phyloP scores from a whole-genome alignment of 148 eudicot genomes.

The Chenopodium formosanum region DNA sequence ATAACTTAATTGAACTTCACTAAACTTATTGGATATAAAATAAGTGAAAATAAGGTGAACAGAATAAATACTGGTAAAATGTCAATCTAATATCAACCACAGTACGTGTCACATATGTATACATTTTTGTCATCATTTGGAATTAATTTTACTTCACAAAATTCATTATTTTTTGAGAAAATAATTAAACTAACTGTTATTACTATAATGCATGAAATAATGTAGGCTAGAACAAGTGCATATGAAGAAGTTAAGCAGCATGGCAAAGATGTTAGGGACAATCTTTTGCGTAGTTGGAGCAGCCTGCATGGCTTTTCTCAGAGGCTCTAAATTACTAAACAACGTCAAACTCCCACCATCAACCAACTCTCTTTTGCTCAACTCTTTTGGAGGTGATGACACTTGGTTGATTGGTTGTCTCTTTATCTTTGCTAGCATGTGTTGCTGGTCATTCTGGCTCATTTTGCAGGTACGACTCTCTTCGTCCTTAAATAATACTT shows the following conservation, averaged over 20 bases:
- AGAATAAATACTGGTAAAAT: too few relatives aligned
- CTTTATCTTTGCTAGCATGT: conserved; percentile 51
- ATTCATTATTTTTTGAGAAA: too few relatives aligned
- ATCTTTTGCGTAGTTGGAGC: conserved; percentile 64
- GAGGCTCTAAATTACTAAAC: conserved; percentile 63
- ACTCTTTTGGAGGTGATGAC: conserved; percentile 28
- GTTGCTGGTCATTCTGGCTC: conserved; percentile 80
- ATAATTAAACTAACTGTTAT: too few relatives aligned
- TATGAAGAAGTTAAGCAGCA: conserved; percentile 49
- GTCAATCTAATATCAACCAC: too few relatives aligned
- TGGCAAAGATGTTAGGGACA: conserved; percentile 75
- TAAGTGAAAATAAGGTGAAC: too few relatives aligned
- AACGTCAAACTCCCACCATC: conserved; percentile 35
- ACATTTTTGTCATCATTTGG: too few relatives aligned
- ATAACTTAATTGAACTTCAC: too few relatives aligned
- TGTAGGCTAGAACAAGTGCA: conserved; percentile 64
- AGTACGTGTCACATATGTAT: too few relatives aligned
- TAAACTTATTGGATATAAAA: too few relatives aligned
- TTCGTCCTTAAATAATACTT: too few relatives aligned
- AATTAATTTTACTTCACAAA: too few relatives aligned
- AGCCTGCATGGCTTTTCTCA: conserved; percentile 52
- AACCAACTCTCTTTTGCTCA: conserved; percentile 26
- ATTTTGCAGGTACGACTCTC: conserved; percentile 63
- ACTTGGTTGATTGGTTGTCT: conserved; percentile 73
- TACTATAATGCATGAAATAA: too few relatives aligned